Conservation (phyloP, 148 eudicot species). For the Rhododendron williamsianum region DNA sequence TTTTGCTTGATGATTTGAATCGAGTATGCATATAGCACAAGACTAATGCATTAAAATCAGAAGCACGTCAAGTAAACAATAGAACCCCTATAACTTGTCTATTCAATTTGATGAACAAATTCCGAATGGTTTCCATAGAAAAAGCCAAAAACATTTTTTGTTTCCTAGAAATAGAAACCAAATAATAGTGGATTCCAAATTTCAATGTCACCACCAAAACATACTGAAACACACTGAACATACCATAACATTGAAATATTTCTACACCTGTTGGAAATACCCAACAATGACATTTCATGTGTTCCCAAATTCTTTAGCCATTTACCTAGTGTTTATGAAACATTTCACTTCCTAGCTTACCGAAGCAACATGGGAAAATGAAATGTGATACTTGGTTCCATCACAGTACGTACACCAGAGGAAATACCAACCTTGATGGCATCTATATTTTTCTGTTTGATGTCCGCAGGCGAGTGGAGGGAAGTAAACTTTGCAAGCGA, state of each 20-base stretch:
- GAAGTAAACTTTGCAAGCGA: constrained; percentile 67
- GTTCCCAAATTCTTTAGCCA: background rate
- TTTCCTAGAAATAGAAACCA: background rate
- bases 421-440: constrained; percentile 79
- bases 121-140: background rate
- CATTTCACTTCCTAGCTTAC: background rate
- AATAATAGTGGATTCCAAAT: background rate
- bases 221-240: background rate
- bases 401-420: background rate
- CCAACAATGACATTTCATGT: background rate
- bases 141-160: background rate
- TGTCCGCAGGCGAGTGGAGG: constrained; percentile 42
- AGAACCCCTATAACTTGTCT: background rate
- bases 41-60: background rate
- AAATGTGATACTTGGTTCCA: background rate
- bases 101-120: background rate
- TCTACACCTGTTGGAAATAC: background rate
- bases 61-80: background rate
- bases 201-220: background rate
- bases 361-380: background rate
- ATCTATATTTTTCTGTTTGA: constrained; percentile 86
- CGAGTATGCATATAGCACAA: background rate
- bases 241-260: background rate
- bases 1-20: background rate
- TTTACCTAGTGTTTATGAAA: background rate